Conservation (phyloP, 169 alveolate genomes). For the Plasmodium knowlesi region DNA sequence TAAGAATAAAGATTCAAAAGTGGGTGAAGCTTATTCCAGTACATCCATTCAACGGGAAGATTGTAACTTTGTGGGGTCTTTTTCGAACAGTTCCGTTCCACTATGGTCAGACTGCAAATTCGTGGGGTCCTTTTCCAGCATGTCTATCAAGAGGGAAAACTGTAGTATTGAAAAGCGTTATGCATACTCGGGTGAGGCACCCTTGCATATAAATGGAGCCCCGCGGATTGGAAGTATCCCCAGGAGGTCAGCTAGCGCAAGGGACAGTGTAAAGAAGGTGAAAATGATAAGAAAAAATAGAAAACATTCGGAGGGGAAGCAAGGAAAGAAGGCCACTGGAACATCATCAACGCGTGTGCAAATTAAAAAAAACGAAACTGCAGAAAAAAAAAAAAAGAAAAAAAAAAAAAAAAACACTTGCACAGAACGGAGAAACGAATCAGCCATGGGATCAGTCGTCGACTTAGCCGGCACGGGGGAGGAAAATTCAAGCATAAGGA, state of each 20-base stretch:
- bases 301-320: background rate
- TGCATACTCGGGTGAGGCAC: background rate
- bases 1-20: background rate
- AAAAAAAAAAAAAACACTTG: background rate
- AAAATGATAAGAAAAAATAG: background rate
- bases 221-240: background rate
- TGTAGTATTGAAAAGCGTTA: background rate
- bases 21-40: background rate
- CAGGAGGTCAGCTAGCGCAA: background rate
- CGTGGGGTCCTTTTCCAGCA: slow-evolving; percentile 2
- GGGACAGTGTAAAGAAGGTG: background rate
- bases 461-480: background rate
- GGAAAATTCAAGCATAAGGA: background rate
- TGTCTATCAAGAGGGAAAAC: slow-evolving; percentile 4
- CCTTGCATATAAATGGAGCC: background rate
- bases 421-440: background rate
- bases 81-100: background rate
- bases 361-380: background rate
- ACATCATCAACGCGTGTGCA: background rate
- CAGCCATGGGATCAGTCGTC: background rate
- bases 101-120: background rate
- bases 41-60: background rate
- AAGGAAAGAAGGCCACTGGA: background rate
- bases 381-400: background rate
- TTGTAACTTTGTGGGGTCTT: background rate